Evolutionary conservation across 192 early-diverging fungal species (phyloP).

Genomic region (Borealophlyctis nickersoniae): DNA sequence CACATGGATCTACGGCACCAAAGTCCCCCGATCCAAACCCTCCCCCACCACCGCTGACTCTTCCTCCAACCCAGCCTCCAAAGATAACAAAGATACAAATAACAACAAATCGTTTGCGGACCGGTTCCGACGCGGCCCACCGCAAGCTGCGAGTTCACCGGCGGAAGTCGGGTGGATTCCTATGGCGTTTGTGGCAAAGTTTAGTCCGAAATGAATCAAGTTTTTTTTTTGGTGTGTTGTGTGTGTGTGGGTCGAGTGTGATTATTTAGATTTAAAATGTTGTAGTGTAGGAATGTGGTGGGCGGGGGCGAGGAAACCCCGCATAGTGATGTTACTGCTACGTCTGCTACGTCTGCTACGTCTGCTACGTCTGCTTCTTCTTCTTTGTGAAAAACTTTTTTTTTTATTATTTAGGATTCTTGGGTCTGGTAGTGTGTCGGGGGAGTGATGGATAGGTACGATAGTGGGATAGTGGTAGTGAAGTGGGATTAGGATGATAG

Average conservation of each 20-base stretch:
- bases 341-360: no score
- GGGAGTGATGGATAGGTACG: no score
- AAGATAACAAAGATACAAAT: not conserved
- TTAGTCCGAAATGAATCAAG: constrained; percentile 13
- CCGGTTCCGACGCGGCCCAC: constrained; percentile 24
- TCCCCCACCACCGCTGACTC: not conserved
- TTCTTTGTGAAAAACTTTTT: no score
- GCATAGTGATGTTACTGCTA: no score
- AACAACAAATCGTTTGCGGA: not conserved
- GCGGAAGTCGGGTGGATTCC: constrained; percentile 41
- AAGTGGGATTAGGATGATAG: no score
- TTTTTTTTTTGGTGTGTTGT: not conserved
- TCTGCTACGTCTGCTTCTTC: no score
- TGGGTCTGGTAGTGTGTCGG: no score
- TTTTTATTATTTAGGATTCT: no score
- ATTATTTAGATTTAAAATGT: no score
- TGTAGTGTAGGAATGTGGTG: no score
- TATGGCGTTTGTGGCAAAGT: constrained; percentile 41
- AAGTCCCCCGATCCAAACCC: constrained; percentile 17
- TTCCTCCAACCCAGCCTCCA: not conserved
- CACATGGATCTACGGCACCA: constrained; percentile 46
- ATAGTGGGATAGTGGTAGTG: no score
- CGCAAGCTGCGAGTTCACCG: constrained; percentile 1
- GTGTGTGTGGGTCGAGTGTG: not conserved
- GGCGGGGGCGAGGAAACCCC: no score